Base-by-base conservation (phyloP, 345 rosid genomes). In the Brassica cretica region DNA sequence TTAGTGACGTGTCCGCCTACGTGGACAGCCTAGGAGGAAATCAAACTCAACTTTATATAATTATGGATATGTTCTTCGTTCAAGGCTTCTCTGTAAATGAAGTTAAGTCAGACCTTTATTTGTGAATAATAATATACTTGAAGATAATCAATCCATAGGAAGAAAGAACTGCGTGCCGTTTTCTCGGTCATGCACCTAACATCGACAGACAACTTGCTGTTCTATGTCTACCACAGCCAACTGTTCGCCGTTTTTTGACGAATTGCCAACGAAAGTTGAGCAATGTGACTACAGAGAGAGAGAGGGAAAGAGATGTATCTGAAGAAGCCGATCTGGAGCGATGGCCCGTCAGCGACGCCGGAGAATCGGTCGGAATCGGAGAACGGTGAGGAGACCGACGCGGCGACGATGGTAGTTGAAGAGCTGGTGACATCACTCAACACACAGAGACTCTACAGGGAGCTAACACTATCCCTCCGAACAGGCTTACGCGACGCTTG, bases 401-500 rank as follows among this genome's bases (percentile, higher is more conserved):
- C 80, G 5, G 83, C 89, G 66, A 67, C 84, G n/a, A 80, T 86
- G 78, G 96, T 86, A 53, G 95, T 93, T 27, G 96, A 76, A 53
- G 96, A 91, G 79, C 86, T 95, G 46, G 87, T 86, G 70, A 87
- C 82, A 19, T 88, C 96, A 62, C 85, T 93, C 37, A 87, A 83
- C 44, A 76, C 84, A 64, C 89, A 91, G 74, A 84, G 97, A 18
- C 67, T 89, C 18, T 91, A 88, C 87, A 79, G 96, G 56, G 99
- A 95, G 83, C 88, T 95, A 71, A 93, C 97, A 58, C 92, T 95
- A 74, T 92, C 97, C 25, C 96, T 95, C 55, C 89, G 94, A 5
- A 86, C 93, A 37, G 92, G 94, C 29, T 91, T 95, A 80, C 84
- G 89, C 7, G 99, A 95, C 46, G 91, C 93, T 14, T 83, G 92